Base-by-base conservation (phyloP, 164 flowering plant species). In the Vitis amurensis region DNA sequence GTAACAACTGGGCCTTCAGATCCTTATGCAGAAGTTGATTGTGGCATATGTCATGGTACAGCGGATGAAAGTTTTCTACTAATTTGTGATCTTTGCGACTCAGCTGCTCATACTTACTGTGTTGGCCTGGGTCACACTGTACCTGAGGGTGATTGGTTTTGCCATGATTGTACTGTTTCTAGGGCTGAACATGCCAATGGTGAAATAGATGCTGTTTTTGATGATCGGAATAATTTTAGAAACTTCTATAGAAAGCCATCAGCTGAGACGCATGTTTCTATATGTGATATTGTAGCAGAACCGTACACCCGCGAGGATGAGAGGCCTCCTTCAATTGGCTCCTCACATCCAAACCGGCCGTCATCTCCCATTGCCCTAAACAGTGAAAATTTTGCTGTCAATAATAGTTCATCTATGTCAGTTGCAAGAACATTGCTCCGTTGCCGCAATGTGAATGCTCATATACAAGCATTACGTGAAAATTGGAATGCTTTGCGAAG, bases 141-240 rank as follows among this genome's bases (percentile, higher is more conserved):
- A 37, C 98, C 97, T 17, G 90, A 91, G 67, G 93, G 92, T 73
- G 91, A 91, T 77, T 91, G 95, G 97, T 90, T 83, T 72, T 91
- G 97, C 68, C 79, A 68, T 50, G 91, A 89, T 63, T 93, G 98
- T 68, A 30, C 82, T 51, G 61, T 84, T 80, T 75, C 78, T 47
- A 85, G 76, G 81, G 80, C 75, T 72, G 87, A 88, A 57, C 85
- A 81, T 65, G 53, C 66, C 7, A 66, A 71, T n/a, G 47, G 55
- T 57, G 80, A 82, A 61, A 16, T 27, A 16, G 79, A 73, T 58
- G 12, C 11, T 59, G 53, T 62, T 15, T 14, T 11, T 44, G 59
- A 64, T 12, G 44, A 30, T 60, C 58, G 60, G 12, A 50, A 11
- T 68, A 13, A 5, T 61, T 23, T 59, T 62, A 49, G 51, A 58